Conservation (phyloP, 2,329 filamentous ascomycete species). For the Fusarium siculi region DNA sequence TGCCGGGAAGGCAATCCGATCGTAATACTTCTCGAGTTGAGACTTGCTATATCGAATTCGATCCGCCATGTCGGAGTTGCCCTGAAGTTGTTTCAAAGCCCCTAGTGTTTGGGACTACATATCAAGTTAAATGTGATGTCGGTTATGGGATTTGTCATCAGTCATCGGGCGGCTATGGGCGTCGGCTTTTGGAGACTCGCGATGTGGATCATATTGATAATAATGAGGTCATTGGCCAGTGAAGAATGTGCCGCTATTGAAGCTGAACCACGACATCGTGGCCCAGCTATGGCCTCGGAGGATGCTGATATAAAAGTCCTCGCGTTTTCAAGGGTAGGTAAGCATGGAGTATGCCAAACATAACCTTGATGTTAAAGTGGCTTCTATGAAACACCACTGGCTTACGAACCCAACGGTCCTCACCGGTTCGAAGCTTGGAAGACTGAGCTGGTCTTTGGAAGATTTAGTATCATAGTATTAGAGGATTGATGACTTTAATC, state of each 20-base stretch:
- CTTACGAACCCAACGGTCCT: fast-evolving
- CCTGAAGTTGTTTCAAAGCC: not conserved
- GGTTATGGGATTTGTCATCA: not conserved
- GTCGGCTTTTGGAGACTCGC: not conserved
- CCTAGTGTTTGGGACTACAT: not conserved
- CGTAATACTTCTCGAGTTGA: slow-evolving; percentile 13
- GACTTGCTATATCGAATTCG: not conserved
- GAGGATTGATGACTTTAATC: fast-evolving
- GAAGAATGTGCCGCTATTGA: not conserved
- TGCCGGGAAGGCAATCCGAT: slow-evolving; percentile 1
- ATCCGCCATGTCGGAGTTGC: slow-evolving; percentile 1
- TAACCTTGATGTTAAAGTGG: not conserved
- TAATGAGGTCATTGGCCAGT: not conserved
- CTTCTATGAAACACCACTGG: not conserved
- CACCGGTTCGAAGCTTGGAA: not conserved
- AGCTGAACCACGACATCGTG: not conserved
- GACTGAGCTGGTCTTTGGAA: fast-evolving
- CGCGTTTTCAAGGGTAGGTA: not conserved
- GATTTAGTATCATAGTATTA: fast-evolving
- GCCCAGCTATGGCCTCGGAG: not conserved
- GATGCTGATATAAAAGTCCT: fast-evolving
- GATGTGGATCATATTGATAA: not conserved
- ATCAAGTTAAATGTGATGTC: not conserved
- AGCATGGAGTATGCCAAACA: fast-evolving
- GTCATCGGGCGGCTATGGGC: not conserved